These are phyloP conservation scores for Hypomontagnella monticulosa DNA, from an alignment of 495 filamentous ascomycete genomes.

Conservation along the genomic window DNA sequence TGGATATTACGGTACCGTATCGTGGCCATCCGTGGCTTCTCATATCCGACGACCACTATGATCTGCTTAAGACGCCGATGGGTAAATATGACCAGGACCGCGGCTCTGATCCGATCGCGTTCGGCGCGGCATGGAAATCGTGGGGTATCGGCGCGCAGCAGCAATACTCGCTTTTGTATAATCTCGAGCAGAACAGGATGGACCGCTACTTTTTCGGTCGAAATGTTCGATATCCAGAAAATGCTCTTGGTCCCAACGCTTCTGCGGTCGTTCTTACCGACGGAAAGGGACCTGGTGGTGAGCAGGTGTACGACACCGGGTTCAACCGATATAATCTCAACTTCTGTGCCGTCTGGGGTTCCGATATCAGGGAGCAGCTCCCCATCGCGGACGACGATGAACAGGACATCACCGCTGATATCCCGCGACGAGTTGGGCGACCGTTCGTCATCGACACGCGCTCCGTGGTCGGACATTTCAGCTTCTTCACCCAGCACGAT, in stretches of 20 bases:
- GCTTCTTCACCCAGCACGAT: slow-evolving; percentile 49
- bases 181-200: slow-evolving; percentile 60
- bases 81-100: slow-evolving; percentile 44
- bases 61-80: slow-evolving; percentile 57
- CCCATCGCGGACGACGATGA: slow-evolving; percentile 49
- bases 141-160: slow-evolving; percentile 65
- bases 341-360: slow-evolving; percentile 61
- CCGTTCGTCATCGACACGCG: slow-evolving; percentile 63
- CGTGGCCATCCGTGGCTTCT: slow-evolving; percentile 59
- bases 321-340: slow-evolving; percentile 56
- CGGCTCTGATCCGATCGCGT: slow-evolving; percentile 40
- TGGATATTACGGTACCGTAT: slow-evolving; percentile 45
- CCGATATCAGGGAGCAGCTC: slow-evolving; percentile 50
- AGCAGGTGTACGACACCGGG: slow-evolving; percentile 58
- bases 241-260: slow-evolving; percentile 30
- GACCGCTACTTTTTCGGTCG: slow-evolving; percentile 60
- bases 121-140: slow-evolving; percentile 50
- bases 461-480: slow-evolving; percentile 62
- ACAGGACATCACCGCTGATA: slow-evolving; percentile 40
- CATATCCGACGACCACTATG: slow-evolving; percentile 48
- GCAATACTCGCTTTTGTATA: slow-evolving; percentile 64
- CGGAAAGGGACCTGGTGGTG: slow-evolving; percentile 37
- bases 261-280: slow-evolving; percentile 20
- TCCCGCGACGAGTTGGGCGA: slow-evolving; percentile 42
- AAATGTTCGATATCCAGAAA: slow-evolving; percentile 36